Base-by-base conservation (phyloP, 1,139 yeast species). In the Nakaseomyces nivariensis region DNA sequence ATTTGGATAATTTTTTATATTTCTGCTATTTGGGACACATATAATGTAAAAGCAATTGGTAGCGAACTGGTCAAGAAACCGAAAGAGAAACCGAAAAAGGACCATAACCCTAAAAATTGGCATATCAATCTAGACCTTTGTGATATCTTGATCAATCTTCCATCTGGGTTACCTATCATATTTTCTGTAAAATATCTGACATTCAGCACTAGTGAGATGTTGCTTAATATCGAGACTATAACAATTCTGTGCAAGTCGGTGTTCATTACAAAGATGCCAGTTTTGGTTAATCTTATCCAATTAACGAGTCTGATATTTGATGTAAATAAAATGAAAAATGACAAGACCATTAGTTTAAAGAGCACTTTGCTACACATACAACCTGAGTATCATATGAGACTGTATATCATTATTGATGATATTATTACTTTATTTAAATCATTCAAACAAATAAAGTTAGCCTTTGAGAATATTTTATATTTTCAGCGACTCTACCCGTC, bases 381-480 rank as follows among this genome's bases (percentile, higher is more conserved):
- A 38, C 60, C 67, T 2, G 69, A 66, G 46, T 79, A 80, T 59
- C 79, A 80, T 53, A 81, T 81, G 59, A 71, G 81, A 49, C 77
- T 84, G 52, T 83, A 82, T 63, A 76, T 79, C 9, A 77, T 85
- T 37, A 70, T 83, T 49, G 95, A 85, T 56, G 82, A 82, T 56
- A 61, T 79, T 3, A 75, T 83, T 37, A 79, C 86, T 0, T 68
- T 79, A 49, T 74, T 73, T 51, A 85, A 85, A 61, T 76, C 87
- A 0, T 64, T 77, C 17, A 73, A 71, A 50, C 88, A 83, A 53
- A 70, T 85, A 31, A 62, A 64, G 37, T 69, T 70, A 48, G 82
- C 83, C 49, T 81, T 81, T 52, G 57, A 67, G 24, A 67, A 72
- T 46, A 63, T 77, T 37, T 64, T 69, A 9, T 58, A 65, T 13